phyloP scores from a whole-genome alignment of 257 asterid genomes.

The Petunia axillaris region DNA sequence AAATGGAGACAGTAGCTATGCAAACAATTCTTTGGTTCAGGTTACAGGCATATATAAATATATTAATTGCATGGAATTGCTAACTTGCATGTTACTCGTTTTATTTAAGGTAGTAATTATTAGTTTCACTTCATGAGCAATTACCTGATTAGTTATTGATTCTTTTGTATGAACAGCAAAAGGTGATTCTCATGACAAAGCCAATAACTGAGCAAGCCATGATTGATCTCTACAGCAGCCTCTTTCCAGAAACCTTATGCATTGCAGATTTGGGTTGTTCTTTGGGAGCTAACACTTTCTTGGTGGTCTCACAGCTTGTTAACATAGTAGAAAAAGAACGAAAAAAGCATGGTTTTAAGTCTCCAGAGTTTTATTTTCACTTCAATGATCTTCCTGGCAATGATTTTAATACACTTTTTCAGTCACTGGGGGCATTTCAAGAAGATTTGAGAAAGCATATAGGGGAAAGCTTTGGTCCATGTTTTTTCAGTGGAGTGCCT shows the following conservation, averaged over 20 bases:
- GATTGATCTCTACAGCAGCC: constrained; percentile 26
- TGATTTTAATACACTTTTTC: constrained; percentile 67
- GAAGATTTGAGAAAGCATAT: constrained; percentile 32
- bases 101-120: too few relatives aligned
- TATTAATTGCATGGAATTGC: neutral
- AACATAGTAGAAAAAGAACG: constrained; percentile 30
- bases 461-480: constrained; percentile 36
- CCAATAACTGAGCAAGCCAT: constrained; percentile 49
- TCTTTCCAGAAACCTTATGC: neutral
- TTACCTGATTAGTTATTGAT: too few relatives aligned
- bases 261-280: constrained; percentile 35
- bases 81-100: too few relatives aligned
- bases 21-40: constrained; percentile 62
- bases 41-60: constrained; percentile 23
- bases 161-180: constrained; percentile 32
- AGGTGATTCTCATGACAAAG: constrained; percentile 50
- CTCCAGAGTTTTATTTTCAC: constrained; percentile 53
- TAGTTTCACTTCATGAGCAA: too few relatives aligned
- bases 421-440: constrained; percentile 40
- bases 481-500: constrained; percentile 54
- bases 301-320: constrained; percentile 39
- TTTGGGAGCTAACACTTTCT: constrained; percentile 27
- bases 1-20: constrained; percentile 53
- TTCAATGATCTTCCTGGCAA: constrained; percentile 72
- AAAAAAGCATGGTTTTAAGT: constrained; percentile 21